Conservation (phyloP, 2,329 filamentous ascomycete genomes). For the Alternaria triticina region DNA sequence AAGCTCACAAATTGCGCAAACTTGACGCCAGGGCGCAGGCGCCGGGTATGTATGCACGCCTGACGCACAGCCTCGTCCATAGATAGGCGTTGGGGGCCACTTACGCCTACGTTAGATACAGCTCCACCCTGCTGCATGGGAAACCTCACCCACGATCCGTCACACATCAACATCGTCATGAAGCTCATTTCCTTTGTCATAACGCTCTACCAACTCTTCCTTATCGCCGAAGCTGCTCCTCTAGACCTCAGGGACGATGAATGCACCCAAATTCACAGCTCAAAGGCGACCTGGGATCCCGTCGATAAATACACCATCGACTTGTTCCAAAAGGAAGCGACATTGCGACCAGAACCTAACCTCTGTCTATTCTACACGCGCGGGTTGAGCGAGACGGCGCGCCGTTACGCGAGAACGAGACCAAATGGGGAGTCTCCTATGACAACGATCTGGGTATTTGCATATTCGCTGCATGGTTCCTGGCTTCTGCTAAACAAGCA, state of each 20-base stretch:
- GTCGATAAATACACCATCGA: not conserved
- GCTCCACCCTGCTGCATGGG: not conserved
- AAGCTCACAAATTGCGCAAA: not conserved
- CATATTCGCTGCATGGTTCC: not conserved
- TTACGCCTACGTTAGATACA: not conserved
- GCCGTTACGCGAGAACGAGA: not conserved
- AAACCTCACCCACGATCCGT: not conserved
- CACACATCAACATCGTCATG: not conserved
- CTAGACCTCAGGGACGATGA: not conserved
- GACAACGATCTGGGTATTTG: not conserved
- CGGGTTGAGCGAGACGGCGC: not conserved
- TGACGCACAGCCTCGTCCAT: not conserved
- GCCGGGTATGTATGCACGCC: not conserved
- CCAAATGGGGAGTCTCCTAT: not conserved
- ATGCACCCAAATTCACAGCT: not conserved
- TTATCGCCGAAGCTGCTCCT: not conserved
- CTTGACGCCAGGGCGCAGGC: not conserved
- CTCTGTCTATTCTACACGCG: not conserved
- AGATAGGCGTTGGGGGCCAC: not conserved
- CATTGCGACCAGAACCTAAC: not conserved
- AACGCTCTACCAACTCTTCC: not conserved
- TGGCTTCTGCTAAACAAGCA: not conserved
- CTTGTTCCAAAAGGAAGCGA: not conserved
- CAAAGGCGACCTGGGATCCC: not conserved
- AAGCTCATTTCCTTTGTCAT: not conserved